Base-by-base conservation (phyloP, 805 yeast genomes). In the Yamadazyma endophytica region DNA sequence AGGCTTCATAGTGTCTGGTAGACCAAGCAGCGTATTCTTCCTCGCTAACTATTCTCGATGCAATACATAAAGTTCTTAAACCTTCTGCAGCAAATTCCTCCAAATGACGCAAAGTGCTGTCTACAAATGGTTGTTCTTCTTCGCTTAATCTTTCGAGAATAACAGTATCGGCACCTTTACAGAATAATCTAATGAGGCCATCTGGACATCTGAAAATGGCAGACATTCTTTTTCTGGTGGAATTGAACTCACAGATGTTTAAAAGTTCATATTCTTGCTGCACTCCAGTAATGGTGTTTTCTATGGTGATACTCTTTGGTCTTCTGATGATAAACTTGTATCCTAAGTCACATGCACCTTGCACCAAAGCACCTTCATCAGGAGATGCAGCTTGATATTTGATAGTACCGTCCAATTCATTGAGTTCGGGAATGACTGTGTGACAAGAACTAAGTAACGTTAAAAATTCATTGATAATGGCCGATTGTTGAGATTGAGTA, bases 381-480 rank as follows among this genome's bases (percentile, higher is more conserved):
- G 98, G 98, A 0, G 97, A 89, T 0, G 98, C 96, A 1, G 99
- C 98, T 60, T 92, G 99, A 55, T 94, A 92, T 54, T 86, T 89
- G 41, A 92, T 79, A 2, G 69, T 45, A 0, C 83, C 85, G 3
- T 56, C 51, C 35, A 64, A 65, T 1, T 69, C 78, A 38, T 70
- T 71, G 13, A 73, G 64, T 55, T 92, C 98, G 0, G 99, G 99
- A 40, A 92, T 92, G 24, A 92, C 99, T 0, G 99, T 94, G 50
- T 92, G 99, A 55, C 98, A 92, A 0, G 95, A 79, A 23, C 97
- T 86, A 37, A 92, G 65, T 29, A 89, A 64, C 1, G 89, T 80
- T 41, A 92, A 70, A 44, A 94, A 89, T 47, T 82, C 86, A 48
- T 82, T 78, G 34, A 89, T 64, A 14, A 61, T 60, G 2, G 70